phyloP scores from a whole-genome alignment of 768 basidiomycete genomes.

The Cystobasidium tubakii region DNA sequence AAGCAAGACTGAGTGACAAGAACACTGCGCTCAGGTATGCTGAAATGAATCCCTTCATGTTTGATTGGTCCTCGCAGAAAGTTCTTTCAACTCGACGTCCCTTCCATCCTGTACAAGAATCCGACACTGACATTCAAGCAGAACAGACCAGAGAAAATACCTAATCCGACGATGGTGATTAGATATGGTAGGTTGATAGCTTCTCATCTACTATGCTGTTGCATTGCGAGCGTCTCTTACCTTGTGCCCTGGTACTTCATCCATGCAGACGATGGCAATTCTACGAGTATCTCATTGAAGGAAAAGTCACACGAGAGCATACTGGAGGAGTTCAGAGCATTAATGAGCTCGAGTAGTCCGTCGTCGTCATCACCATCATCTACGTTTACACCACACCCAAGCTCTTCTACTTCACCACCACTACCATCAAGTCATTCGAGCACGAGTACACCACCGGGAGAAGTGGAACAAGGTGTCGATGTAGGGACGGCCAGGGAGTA shows the following conservation, averaged over 20 bases:
- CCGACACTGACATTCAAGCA: conserved; percentile 1
- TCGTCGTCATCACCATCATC: conserved; percentile 7
- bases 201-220: not conserved
- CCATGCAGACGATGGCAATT: conserved; percentile 9
- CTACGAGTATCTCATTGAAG: conserved; percentile 13
- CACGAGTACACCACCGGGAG: not conserved
- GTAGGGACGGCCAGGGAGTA: conserved; percentile 22
- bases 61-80: not conserved
- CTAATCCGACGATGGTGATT: conserved; percentile 13
- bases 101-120: conserved; percentile 19
- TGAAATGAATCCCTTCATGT: no score
- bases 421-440: not conserved
- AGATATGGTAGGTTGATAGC: conserved; percentile 18
- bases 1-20: not conserved
- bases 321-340: not conserved
- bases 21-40: not conserved
- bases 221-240: no score
- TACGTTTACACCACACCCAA: not conserved
- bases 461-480: conserved; percentile 16
- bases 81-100: conserved; percentile 16
- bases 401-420: not conserved
- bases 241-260: not conserved
- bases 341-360: not conserved
- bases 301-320: conserved; percentile 13
- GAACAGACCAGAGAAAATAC: conserved; percentile 16